Evolutionary conservation across 805 yeast genomes (phyloP), one percentile per base, ranked within the genome.

Genomic region (Candida xyloterini): DNA sequence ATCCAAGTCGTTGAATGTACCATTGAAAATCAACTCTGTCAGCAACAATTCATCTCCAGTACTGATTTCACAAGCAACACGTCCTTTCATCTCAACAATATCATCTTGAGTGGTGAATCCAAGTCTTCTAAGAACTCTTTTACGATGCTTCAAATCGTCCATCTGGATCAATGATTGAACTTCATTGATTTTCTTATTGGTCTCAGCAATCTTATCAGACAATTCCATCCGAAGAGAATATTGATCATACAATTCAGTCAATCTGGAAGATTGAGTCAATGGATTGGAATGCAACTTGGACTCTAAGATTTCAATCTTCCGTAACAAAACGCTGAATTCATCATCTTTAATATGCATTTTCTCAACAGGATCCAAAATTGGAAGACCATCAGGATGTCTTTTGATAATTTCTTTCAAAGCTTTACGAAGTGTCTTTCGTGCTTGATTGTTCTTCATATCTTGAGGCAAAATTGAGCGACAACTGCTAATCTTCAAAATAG

Each of bases 11-110:
- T 81, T 88, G 68, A 93, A 93, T 16, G 86, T 84, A 76, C 98
- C 98, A 60, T 90, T 90, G 73, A 93, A 93, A 23, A 93, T 85
- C 51, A 93, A 69, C 60, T 93, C 99, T 0, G 99, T 93, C 35
- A 93, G 65, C 46, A 88, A 59, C 40, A 88, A 66, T 63, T 88
- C 96, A 57, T 81, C 88, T 44, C 96, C 97, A 15, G 95, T 84
- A 52, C 91, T 81, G 52, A 91, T 91, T 56, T 91, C 97, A 64
- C 98, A 91, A 1, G 65, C 65, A 41, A 93, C 98, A 60, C 98
- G 78, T 40, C 99, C 99, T 65, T 93, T 93, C 55, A 93, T 73
- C 61, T 93, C 97, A 48, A 93, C 95, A 46, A 93, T 82, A 62
- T 93, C 99, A 47, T 78, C 74, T 38, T 80, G 81, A 2, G 95